Evolutionary conservation across 169 alveolate species (phyloP).

Genomic region (Cryptosporidium bovis): DNA sequence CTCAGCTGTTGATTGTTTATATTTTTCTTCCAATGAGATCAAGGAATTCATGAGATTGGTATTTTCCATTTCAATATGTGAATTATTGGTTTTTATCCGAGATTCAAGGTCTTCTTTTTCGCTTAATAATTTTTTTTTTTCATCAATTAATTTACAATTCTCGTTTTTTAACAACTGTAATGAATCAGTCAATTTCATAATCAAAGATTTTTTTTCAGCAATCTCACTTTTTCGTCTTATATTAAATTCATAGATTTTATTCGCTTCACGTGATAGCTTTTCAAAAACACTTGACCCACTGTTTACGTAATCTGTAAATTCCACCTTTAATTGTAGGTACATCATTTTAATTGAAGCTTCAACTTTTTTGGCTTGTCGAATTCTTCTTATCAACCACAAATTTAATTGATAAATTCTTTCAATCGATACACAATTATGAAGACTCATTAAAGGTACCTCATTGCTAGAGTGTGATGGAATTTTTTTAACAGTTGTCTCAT

Average conservation of each 20-base stretch:
- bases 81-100: background rate
- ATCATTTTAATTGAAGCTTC: conserved; percentile 12
- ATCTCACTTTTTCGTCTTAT: background rate
- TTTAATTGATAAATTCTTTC: no score
- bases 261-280: conserved; percentile 6
- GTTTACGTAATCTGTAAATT: background rate
- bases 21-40: background rate
- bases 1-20: conserved; percentile 18
- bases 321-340: conserved; percentile 24
- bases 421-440: no score
- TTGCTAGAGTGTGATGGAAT: no score
- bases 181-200: conserved; percentile 13
- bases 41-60: background rate
- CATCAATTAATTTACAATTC: conserved; percentile 14
- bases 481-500: no score
- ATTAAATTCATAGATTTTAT: background rate
- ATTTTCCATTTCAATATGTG: conserved; percentile 22
- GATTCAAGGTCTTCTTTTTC: conserved; percentile 17
- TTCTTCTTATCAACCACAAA: background rate
- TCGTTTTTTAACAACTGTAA: conserved; percentile 12
- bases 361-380: conserved; percentile 2
- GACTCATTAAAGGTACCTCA: no score
- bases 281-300: background rate
- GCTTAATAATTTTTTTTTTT: background rate
- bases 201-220: background rate